These are phyloP conservation scores for Phytopythium ostracodes DNA, from an alignment of 352 stramenopile genomes.

Conservation along the genomic window DNA sequence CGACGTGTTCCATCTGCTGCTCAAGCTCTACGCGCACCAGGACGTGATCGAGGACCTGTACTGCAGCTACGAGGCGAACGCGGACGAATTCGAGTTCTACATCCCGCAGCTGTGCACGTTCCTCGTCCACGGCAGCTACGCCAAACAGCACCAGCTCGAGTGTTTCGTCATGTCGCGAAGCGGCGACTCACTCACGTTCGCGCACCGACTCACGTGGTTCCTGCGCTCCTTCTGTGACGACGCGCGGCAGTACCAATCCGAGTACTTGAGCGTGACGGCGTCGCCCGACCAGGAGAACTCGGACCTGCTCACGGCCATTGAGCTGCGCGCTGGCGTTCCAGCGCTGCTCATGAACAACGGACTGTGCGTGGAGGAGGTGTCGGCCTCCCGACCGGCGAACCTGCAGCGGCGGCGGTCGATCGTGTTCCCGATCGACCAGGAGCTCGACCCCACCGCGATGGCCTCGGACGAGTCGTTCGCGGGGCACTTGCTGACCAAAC, in stretches of 20 bases:
- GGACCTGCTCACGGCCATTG: conserved; percentile 62
- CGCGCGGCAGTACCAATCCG: conserved; percentile 57
- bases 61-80: conserved; percentile 56
- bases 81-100: conserved; percentile 85
- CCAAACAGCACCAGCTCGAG: conserved; percentile 78
- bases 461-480: conserved; percentile 58
- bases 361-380: conserved; percentile 67
- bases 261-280: conserved; percentile 69
- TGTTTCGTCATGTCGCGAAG: conserved; percentile 85
- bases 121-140: conserved; percentile 79
- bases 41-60: conserved; percentile 80
- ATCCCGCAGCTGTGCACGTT: conserved; percentile 89
- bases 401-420: conserved; percentile 47
- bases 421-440: conserved; percentile 56
- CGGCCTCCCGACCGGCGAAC: conserved; percentile 34
- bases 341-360: conserved; percentile 75
- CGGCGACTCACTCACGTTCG: conserved; percentile 77
- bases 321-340: conserved; percentile 55
- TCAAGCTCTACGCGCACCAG: conserved; percentile 81
- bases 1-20: conserved; percentile 67
- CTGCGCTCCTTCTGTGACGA: conserved; percentile 81
- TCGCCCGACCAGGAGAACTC: conserved; percentile 56
- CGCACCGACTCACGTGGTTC: conserved; percentile 84
- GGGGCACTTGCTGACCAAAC: conserved; percentile 43
- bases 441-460: conserved; percentile 24